Evolutionary conservation across 805 yeast genomes (phyloP), one percentile per base, ranked within the genome.

Genomic region (Candida vaughaniae): DNA sequence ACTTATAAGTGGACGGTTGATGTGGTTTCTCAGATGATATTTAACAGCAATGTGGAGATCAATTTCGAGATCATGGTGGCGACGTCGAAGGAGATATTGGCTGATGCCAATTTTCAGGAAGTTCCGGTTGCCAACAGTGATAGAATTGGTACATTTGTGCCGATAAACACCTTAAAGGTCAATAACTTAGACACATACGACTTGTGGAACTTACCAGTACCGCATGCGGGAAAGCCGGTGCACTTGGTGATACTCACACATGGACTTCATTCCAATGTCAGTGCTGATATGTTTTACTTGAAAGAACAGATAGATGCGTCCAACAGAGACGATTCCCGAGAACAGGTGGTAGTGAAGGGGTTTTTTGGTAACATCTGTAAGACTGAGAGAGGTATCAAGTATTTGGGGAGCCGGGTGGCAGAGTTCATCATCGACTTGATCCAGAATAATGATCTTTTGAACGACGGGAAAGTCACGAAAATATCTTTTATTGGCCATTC

Each of bases 401-500:
- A 80, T 55, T 60, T 89, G 32, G 99, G 99, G 2, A 73, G 78
- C 38, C 64, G 95, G 25, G 76, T 90, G 17, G 98, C 88, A 0
- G 80, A 82, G 42, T 87, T 73, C 58, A 64, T 91, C 16, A 70
- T 81, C 4, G 80, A 78, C 20, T 63, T 83, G 31, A 62, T 71
- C 14, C 50, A 70, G 1, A 69, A 72, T 22, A 62, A 67, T 36
- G 73, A 69, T 16, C 50, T 65, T 4, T 55, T 59, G 19, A 51
- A 51, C 18, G 46, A 57, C 25, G 61, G 62, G 1, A 61, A 48
- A 30, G 78, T 87, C 6, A 58, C 61, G 9, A 78, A 78, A 49
- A 78, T 91, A 4, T 91, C 98, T 2, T 90, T 93, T 51, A 67
- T 93, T 15, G 95, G 93, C 1, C 99, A 93, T 60, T 91, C 98